phyloP scores from a whole-genome alignment of 345 rosid species.

The Eucalyptus cloeziana region DNA sequence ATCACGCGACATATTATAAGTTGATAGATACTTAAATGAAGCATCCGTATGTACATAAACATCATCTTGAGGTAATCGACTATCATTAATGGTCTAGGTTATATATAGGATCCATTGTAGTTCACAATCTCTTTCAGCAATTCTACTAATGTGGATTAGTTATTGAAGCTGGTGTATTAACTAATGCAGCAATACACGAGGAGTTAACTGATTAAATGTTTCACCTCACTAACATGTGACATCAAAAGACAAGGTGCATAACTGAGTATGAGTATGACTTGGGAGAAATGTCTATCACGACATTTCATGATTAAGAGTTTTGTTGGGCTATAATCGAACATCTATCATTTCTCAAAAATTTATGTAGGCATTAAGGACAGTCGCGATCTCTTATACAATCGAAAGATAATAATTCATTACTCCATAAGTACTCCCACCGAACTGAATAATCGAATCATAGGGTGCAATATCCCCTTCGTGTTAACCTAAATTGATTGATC shows the following conservation, averaged over 20 bases:
- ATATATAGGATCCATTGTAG: not conserved
- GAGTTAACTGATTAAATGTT: not conserved
- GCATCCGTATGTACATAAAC: not conserved
- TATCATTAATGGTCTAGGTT: not conserved
- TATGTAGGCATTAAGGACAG: fast-evolving
- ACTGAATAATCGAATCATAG: not conserved
- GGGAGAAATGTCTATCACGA: not conserved
- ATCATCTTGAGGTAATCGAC: not conserved
- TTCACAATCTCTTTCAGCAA: not conserved
- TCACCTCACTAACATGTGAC: not conserved
- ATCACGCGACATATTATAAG: not conserved
- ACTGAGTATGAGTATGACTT: not conserved
- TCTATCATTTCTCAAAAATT: not conserved
- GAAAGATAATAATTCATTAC: not conserved
- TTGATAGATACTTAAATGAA: not conserved
- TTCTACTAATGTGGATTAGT: not conserved
- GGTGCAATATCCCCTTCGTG: not conserved
- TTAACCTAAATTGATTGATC: not conserved
- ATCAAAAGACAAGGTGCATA: not conserved
- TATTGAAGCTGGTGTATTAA: not conserved
- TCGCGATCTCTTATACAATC: not conserved
- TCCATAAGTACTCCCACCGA: fast-evolving
- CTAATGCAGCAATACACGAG: not conserved
- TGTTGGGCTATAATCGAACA: not conserved
- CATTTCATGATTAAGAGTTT: not conserved